phyloP scores from a whole-genome alignment of 805 yeast species.

The Zygotorulaspora danielsina region DNA sequence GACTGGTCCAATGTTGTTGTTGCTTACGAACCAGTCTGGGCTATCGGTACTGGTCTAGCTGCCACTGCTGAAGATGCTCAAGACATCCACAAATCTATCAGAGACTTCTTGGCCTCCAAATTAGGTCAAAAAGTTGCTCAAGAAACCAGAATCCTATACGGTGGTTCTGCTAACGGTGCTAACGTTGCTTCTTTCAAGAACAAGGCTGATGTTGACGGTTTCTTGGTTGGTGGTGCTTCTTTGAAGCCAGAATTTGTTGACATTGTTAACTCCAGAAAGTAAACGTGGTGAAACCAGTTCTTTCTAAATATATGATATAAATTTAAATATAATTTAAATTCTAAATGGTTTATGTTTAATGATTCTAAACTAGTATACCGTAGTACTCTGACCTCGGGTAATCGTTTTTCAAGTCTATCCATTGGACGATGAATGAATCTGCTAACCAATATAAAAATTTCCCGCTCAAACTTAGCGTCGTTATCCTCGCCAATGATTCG shows the following conservation, averaged over 20 bases:
- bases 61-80: slow-evolving; percentile 99
- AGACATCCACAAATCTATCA: slow-evolving; percentile 84
- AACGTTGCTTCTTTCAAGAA: slow-evolving; percentile 87
- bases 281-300: slow-evolving; percentile 5
- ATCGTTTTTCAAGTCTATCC: slow-evolving; percentile 57
- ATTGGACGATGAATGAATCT: slow-evolving; percentile 83
- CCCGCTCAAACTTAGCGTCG: slow-evolving; percentile 72
- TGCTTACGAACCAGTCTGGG: slow-evolving; percentile 99
- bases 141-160: slow-evolving; percentile 85
- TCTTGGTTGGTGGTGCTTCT: slow-evolving; percentile 99
- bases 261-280: slow-evolving; percentile 80
- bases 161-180: slow-evolving; percentile 96
- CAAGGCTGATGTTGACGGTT: slow-evolving; percentile 93
- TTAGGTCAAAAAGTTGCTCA: slow-evolving; percentile 78
- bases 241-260: slow-evolving; percentile 96
- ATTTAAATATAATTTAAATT: slow-evolving; percentile 1
- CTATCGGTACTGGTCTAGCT: slow-evolving; percentile 98
- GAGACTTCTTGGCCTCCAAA: slow-evolving; percentile 72
- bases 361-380: slow-evolving; percentile 58
- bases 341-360: slow-evolving; percentile 12
- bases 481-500: slow-evolving; percentile 84
- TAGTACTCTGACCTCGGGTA: slow-evolving; percentile 59
- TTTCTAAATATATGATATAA: slow-evolving; percentile 5
- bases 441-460: slow-evolving; percentile 61
- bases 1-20: slow-evolving; percentile 93